Evolutionary conservation across 1,139 yeast genomes (phyloP), one percentile per base, ranked within the genome.

Genomic region (Pichia sorboxylosa): DNA sequence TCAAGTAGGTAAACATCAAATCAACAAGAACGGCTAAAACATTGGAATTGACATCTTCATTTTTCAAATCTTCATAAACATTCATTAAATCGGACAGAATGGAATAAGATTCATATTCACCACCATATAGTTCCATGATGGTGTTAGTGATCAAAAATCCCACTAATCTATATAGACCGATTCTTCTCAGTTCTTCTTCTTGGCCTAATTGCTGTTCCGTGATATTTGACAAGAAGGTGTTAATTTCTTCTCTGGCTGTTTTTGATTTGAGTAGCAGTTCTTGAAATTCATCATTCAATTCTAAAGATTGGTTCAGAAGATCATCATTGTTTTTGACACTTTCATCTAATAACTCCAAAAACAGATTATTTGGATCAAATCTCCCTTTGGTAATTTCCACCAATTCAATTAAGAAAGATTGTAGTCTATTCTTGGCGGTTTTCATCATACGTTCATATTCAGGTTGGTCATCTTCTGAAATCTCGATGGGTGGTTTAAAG

Each of bases 81-180:
- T 59, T 57, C 36, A 66, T 73, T 35, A 87, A 59, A 49, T 87
- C 98, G 25, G 74, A 77, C 27, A 85, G 62, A 16, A 84, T 77
- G 21, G 73, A 63, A 4, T 80, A 73, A 0, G 94, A 79, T 41
- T 87, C 97, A 3, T 64, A 50, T 45, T 77, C 85, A 14, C 90
- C 93, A 41, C 76, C 61, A 49, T 77, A 85, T 27, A 87, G 64
- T 51, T 85, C 95, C 18, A 90, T 54, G 29, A 85, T 56, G 3
- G 80, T 80, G 68, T 83, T 72, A 1, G 95, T 79, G 38, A 82
- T 73, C 31, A 90, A 59, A 28, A 83, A 59, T 51, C 84, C 93
- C 49, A 81, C 78, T n/a, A 55, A 51, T 13, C 33, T 15, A 16
- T 5, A 29, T 28, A 23, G 6, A 23, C 13, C 25, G 8, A 20